Base-by-base conservation (phyloP, 805 yeast genomes). In the Candida parachauliodes region DNA sequence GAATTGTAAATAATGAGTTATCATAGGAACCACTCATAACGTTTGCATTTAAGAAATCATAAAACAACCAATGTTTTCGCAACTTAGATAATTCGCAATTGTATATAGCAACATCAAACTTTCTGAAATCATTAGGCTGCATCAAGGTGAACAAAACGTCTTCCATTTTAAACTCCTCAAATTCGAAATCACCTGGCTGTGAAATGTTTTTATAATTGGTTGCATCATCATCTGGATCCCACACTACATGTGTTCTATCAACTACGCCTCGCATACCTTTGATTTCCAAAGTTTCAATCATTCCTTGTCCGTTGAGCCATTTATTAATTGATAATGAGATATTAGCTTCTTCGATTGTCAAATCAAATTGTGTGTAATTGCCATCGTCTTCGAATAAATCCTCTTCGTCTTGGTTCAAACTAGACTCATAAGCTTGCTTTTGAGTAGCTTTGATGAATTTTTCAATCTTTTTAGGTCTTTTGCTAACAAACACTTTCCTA, bases 281-380 rank as follows among this genome's bases (percentile, higher is more conserved):
- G 29, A 91, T 69, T 34, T 85, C 85, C 42, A 88, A 51, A 8
- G 67, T 88, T 43, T 86, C 82, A 14, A 93, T 62, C 12, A 93
- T 82, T 0, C 99, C 98, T 37, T 74, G 74, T 0, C 98, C 98
- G 49, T 85, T 82, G 36, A 93, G 65, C 94, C 97, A 93, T 51
- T 88, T 87, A 36, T 76, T 69, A 47, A 93, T 77, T 9, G 94
- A 84, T 12, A 93, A 62, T 1, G 95, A 80, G 0, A 93, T 76
- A 37, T 82, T 81, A 9, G 89, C 81, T 47, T 83, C 84, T 42
- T 91, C 96, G 11, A 93, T 83, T 0, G 95, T 86, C 27, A 93
- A 58, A 58, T 93, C 98, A 57, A 83, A 93, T 57, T 93, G 98
- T 0, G 98, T 91, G 60, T 89, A 93, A 60, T 93, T 93, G 1